A percentile compares a stretch with the other conserved stretches of the same genome.
phyloP scores from a whole-genome alignment of 176 grass and related monocot species.

The Carex myosuroides region DNA sequence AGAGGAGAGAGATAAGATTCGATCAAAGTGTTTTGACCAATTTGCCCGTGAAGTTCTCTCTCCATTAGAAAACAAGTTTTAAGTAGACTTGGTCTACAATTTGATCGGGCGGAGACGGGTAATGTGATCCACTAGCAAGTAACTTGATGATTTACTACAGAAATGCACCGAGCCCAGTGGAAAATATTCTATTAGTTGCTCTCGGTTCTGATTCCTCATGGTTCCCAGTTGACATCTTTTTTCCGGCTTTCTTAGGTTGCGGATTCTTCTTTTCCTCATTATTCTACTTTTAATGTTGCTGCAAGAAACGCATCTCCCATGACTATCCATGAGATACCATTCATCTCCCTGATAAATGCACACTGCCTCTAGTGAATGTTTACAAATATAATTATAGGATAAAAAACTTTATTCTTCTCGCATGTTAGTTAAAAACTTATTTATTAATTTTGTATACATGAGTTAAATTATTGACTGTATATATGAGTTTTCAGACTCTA shows the following conservation, averaged over 20 bases:
- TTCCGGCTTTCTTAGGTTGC: background rate
- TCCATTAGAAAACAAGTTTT: background rate
- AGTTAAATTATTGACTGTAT: no score
- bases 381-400: no score
- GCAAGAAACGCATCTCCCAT: background rate
- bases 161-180: background rate
- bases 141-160: background rate
- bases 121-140: background rate
- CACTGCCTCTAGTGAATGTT: no score
- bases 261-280: constrained; percentile 1
- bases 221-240: background rate
- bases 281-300: background rate
- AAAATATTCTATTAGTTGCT: background rate
- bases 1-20: constrained; percentile 22
- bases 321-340: background rate
- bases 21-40: constrained; percentile 11
- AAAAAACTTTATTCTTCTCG: no score
- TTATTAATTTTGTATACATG: no score
- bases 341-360: background rate
- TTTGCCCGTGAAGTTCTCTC: constrained; percentile 10
- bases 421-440: no score
- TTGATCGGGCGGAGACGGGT: background rate
- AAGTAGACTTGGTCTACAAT: background rate
- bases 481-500: no score
- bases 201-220: background rate